Evolutionary conservation across 768 basidiomycete genomes (phyloP), one percentile per base, ranked within the genome.

Genomic region (Leccinum broughii): DNA sequence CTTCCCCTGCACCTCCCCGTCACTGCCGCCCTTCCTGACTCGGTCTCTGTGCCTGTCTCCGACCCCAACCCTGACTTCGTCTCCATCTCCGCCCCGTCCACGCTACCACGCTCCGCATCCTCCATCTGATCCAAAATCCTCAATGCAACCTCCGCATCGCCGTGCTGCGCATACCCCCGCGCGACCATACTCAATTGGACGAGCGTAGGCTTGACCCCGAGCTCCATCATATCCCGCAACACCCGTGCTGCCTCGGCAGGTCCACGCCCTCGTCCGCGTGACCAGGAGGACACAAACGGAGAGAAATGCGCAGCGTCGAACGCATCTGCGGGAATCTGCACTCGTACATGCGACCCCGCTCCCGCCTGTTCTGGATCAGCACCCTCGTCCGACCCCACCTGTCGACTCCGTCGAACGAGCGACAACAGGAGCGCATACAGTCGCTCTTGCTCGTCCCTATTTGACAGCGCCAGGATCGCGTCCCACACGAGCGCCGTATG

Each of bases 251-350:
- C 83, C 28, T 68, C 67, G 6, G 64, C 51, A 1, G 78, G 67
- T 34, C 1, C 61, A 63, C 4, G 66, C 55, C 10, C 32, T 34
- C 30, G 30, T 30, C 30, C 30, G 8, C 32, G 32, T 11, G 77
- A 76, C 64, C 84, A 73, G 20, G 68, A 69, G 37, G 73, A 68
- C 44, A 88, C 70, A 67, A 89, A 89, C 0, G 83, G 79, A 1
- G 77, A 82, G 66, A 89, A 90, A 61, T 77, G 75, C 35, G 72
- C 65, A 34, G 68, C 63, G 60, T 75, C 77, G 72, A 72, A 62
- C 13, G 76, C 63, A 24, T 73, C 67, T 0, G 64, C 72, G 32
- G 66, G 61, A 22, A 76, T 58, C 13, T 69, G 57, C 35, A 72
- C 55, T 5, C 34, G n/a, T 6, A 39, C n/a, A 8, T 6, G 39